These are phyloP conservation scores for Spirogloea muscicola DNA, from an alignment of 139 green algal genomes.

Conservation along the genomic window DNA sequence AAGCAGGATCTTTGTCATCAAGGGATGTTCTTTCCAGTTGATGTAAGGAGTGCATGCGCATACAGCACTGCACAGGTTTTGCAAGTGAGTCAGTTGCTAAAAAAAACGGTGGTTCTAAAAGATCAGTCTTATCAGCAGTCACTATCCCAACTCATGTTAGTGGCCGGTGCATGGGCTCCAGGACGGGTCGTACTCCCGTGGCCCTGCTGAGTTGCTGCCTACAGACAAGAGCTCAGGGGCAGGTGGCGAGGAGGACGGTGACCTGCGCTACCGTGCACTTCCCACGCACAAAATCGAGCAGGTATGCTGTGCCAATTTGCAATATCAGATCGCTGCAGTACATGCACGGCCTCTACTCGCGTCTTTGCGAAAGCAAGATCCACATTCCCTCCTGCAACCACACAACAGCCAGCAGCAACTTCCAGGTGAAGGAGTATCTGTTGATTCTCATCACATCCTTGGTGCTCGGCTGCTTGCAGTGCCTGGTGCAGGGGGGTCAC, in stretches of 20 bases:
- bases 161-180: background rate
- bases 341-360: no score
- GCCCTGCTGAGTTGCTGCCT: background rate
- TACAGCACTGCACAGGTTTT: no score
- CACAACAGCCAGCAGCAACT: background rate
- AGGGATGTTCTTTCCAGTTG: no score
- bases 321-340: no score
- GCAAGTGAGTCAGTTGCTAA: no score
- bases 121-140: background rate
- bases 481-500: slow-evolving; percentile 8
- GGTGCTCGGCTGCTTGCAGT: background rate
- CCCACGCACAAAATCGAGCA: background rate
- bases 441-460: no score
- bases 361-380: background rate
- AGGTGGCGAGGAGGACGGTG: background rate
- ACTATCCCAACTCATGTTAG: no score
- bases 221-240: background rate
- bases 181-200: slow-evolving; percentile 31
- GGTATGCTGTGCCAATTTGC: no score
- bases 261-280: background rate
- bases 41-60: no score
- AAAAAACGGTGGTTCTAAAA: no score
- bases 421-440: no score
- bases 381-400: background rate
- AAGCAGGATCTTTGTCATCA: no score